Conservation (phyloP, 1,139 yeast species). For the Yamadazyma sp. region DNA sequence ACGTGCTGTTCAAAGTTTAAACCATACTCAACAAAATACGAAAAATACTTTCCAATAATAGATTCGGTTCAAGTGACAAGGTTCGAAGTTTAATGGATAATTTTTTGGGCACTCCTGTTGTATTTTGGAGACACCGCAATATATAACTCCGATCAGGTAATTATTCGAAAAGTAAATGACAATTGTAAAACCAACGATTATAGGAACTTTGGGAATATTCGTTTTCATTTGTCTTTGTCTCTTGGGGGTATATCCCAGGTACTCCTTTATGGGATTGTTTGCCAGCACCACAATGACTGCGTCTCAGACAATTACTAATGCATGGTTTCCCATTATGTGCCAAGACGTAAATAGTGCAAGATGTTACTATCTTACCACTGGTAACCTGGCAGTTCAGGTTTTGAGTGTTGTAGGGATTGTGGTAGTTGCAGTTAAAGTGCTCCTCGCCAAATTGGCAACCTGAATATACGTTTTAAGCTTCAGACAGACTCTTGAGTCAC, state of each 20-base stretch:
- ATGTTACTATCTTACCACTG: neutral
- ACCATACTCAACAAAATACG: no score
- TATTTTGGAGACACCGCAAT: no score
- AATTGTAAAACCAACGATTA: neutral
- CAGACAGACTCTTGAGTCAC: no score
- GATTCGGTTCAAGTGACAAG: no score
- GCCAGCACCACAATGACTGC: neutral
- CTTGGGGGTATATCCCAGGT: neutral
- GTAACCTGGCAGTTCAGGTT: neutral
- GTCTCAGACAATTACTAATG: neutral
- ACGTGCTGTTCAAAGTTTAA: no score
- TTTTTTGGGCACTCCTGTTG: no score
- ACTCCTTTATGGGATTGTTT: neutral
- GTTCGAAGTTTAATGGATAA: no score
- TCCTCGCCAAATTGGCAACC: neutral
- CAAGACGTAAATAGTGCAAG: neutral
- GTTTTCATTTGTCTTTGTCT: neutral
- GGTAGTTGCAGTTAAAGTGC: neutral
- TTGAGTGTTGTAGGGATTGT: neutral
- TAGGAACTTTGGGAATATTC: neutral
- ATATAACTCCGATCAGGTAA: no score
- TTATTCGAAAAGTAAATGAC: no score
- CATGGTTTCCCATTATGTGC: conserved; percentile 1
- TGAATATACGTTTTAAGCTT: no score
- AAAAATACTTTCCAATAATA: no score